phyloP scores from a whole-genome alignment of 345 rosid species.

The Salix purpurea region DNA sequence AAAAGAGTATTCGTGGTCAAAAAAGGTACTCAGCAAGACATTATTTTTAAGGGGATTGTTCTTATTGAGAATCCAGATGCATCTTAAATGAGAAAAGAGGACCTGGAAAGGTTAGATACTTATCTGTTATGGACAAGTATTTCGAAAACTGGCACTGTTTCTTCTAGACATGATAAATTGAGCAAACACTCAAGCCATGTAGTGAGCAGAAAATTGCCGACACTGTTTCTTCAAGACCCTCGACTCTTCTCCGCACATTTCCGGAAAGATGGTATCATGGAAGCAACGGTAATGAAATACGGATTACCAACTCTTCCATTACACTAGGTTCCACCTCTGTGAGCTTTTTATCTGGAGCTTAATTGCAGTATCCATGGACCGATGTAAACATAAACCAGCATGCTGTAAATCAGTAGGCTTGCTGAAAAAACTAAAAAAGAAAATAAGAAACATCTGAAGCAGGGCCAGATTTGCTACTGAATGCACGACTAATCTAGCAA shows the following conservation, averaged over 20 bases:
- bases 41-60: constrained; percentile 49
- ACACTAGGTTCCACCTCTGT: neutral
- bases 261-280: constrained; percentile 58
- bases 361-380: neutral
- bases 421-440: neutral
- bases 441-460: neutral
- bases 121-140: constrained; percentile 30
- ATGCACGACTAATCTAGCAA: too few species aligned
- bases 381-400: neutral
- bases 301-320: neutral
- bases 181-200: constrained; percentile 2
- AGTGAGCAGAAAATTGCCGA: constrained; percentile 11
- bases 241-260: constrained; percentile 41
- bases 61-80: constrained; percentile 46
- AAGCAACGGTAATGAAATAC: constrained; percentile 54
- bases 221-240: constrained; percentile 37
- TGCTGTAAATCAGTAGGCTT: neutral
- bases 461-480: neutral
- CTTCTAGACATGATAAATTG: neutral
- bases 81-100: constrained; percentile 26
- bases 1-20: constrained; percentile 35
- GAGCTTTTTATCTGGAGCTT: neutral
- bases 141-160: too few species aligned
- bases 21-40: constrained; percentile 37
- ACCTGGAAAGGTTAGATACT: constrained; percentile 39